Evolutionary conservation across 352 stramenopile species (phyloP).

Genomic region (Globisporangium barbulae): DNA sequence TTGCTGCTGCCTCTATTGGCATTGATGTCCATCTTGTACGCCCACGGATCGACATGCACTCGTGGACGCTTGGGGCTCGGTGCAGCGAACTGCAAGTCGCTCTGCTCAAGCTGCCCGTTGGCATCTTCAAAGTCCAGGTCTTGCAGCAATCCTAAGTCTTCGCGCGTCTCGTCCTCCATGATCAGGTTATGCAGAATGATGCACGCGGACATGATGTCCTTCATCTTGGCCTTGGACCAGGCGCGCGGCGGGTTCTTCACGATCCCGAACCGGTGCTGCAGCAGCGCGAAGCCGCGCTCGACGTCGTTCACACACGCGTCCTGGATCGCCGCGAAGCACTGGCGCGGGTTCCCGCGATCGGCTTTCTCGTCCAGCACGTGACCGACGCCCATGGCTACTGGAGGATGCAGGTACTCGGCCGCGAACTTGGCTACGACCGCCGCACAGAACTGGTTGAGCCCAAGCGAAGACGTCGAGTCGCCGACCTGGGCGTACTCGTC

Average conservation of each 20-base stretch:
- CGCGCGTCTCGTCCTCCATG: background rate
- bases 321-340: background rate
- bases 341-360: background rate
- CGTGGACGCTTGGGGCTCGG: background rate
- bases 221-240: background rate
- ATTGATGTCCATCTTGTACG: background rate
- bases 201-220: background rate
- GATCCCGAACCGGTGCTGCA: background rate
- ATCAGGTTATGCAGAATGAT: background rate
- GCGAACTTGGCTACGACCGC: background rate
- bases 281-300: background rate
- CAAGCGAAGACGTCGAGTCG: background rate
- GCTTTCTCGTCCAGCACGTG: background rate
- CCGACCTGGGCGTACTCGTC: background rate
- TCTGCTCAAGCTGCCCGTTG: background rate
- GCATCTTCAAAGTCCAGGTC: background rate
- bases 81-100: background rate
- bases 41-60: background rate
- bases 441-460: background rate
- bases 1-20: background rate
- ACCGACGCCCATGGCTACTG: background rate
- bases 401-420: background rate
- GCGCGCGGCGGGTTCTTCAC: background rate
- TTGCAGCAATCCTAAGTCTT: background rate
- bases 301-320: slow-evolving; percentile 1